A percentile compares a stretch with the other conserved stretches of the same genome.
These are phyloP conservation scores for Backusella australiensis DNA, from an alignment of 192 early-diverging fungal species.

Conservation along the genomic window DNA sequence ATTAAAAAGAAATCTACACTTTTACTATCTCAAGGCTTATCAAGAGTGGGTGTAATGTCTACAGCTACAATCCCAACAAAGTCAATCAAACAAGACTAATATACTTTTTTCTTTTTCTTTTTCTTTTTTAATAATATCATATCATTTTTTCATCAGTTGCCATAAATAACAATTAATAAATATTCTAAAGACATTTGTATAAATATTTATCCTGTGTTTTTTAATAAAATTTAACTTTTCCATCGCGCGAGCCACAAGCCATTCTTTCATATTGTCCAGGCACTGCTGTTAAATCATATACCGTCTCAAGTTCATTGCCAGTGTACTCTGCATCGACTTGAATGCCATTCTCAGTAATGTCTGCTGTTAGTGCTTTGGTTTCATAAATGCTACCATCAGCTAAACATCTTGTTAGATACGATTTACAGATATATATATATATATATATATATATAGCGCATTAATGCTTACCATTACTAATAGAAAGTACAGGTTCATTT, in stretches of 20 bases:
- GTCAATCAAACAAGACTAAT: not conserved
- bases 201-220: not conserved
- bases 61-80: not conserved
- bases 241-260: constrained; percentile 18
- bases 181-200: no score
- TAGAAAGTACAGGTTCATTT: constrained; percentile 2
- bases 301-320: constrained; percentile 25
- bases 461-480: constrained; percentile 15
- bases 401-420: not conserved
- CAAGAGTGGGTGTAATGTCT: not conserved
- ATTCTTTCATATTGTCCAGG: constrained; percentile 4
- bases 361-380: constrained; percentile 9
- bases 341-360: not conserved
- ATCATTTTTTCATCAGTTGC: not conserved
- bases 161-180: not conserved
- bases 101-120: no score
- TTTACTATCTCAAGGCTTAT: constrained; percentile 4
- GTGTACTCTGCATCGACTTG: constrained; percentile 22
- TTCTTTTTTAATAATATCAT: no score
- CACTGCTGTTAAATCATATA: constrained; percentile 10
- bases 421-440: not conserved
- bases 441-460: not conserved
- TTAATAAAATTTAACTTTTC: constrained; percentile 17
- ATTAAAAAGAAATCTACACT: not conserved
- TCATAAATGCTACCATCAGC: constrained; percentile 30